phyloP scores from a whole-genome alignment of 2,329 filamentous ascomycete genomes.

The Simplicillium aogashimaense region DNA sequence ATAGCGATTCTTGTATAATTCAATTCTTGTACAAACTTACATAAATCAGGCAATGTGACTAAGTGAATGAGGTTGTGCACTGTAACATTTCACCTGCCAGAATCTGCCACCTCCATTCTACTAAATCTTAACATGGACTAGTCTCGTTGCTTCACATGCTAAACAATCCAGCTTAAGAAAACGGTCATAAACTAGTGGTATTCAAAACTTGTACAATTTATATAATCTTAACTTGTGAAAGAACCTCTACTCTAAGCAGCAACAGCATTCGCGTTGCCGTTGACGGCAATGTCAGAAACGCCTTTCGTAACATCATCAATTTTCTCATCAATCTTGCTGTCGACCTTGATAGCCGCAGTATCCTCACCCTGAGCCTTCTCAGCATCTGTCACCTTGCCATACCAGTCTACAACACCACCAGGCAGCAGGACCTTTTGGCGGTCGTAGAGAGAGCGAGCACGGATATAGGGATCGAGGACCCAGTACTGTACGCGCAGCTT shows the following conservation, averaged over 20 bases:
- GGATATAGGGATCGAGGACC: constrained; percentile 58
- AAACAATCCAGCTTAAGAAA: no score
- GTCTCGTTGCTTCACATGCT: no score
- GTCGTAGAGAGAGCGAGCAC: constrained; percentile 54
- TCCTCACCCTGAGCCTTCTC: not conserved
- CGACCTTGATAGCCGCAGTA: constrained; percentile 1
- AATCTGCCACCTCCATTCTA: no score
- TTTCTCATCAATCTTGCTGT: constrained; percentile 4
- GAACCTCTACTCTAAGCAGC: not conserved
- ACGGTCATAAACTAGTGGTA: no score
- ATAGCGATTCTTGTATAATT: no score
- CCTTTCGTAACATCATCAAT: constrained; percentile 1
- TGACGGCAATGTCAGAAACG: constrained; percentile 1
- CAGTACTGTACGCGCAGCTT: constrained; percentile 58
- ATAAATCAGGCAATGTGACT: no score
- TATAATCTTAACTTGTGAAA: no score
- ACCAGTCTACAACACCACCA: constrained; percentile 4
- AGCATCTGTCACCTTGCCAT: not conserved
- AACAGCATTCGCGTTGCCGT: constrained; percentile 3
- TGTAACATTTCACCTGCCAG: no score
- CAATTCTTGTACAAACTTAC: no score
- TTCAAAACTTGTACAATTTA: no score
- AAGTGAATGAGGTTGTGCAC: no score
- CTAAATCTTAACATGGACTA: no score
- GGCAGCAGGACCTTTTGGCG: constrained; percentile 40